Evolutionary conservation across 1,139 yeast genomes (phyloP), one percentile per base, ranked within the genome.

Genomic region (Wickerhamomyces sp.): DNA sequence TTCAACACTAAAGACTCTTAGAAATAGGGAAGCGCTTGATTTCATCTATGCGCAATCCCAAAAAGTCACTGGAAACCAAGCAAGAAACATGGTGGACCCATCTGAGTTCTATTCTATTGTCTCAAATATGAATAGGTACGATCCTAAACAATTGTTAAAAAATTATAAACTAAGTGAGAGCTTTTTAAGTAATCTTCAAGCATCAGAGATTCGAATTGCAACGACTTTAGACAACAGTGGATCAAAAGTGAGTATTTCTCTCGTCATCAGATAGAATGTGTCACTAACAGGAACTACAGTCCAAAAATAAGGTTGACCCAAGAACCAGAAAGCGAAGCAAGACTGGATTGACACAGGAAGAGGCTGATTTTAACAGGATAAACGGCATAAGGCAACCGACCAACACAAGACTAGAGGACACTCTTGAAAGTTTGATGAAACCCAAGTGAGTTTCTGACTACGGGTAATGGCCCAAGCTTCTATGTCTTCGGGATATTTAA

Each of bases 81-180:
- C 29, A 14, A 38, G 29, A 33, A 30, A 15, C 15, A 32, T 40
- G 14, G 52, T 53, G 4, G 47, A 45, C 29, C 59, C 59, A 3
- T 36, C 41, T 13, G 49, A 50, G 14, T 48, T 55, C 30, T 46
- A 46, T n/a, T 47, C 55, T 7, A 52, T 55, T 8, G 49, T 55
- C 7, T 53, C 49, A 10, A 56, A 53, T 38, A 31, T 54, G 35
- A 39, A 47, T 8, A 47, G 45, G 14, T 47, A 44, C 32, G n/a
- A 51, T 10, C 32, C 41, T 6, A 51, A 49, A 8, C 48, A 52
- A 26, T 42, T 55, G 4, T 31, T 36, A 2, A 43, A 36, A 33
- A 43, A 50, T 7, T 55, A 54, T 35, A 46, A 44, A 10, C 40
- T 54, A 4, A 34, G 32, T 10, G 36, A 37, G 2, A 38, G 33